Evolutionary conservation across 1,284 basidiomycete species (phyloP), one percentile per base, ranked within the genome.

Genomic region (Paramarasmius palmivorus): DNA sequence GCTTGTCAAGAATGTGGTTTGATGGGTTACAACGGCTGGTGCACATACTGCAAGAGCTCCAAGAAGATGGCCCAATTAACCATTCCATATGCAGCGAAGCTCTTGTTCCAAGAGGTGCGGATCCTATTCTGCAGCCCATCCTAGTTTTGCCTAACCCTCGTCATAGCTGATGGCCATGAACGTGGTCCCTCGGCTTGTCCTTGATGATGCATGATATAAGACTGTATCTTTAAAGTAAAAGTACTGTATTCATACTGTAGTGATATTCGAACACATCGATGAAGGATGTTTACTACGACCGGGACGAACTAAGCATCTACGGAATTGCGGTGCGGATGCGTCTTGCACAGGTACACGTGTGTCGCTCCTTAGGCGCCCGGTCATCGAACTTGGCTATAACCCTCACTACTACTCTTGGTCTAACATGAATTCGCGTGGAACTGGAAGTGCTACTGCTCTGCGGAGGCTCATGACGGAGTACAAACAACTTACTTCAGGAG

Each of bases 81-180:
- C n/a, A 95, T 99, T 54, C 97, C 97, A 1, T 99, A 99, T 67
- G 97, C 96, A 8, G 95, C 95, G 51, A 99, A 99, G 73, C 71
- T 99, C 57, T 77, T 99, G 44, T 95, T 99, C 78, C 95, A 99
- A 71, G 95, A 98, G 82, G 93, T 95, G 61, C 59, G 83, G 68
- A 25, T 35, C 45, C 54, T 26, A 36, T 39, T 39, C 25, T 46
- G 23, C 48, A 42, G 17, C 29, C 34, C 15, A 45, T 47, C 7
- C 41, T 50, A 39, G 50, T 56, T 10, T 55, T 56, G 12, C 53
- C 45, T 53, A 42, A 38, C 49, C 34, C 56, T 48, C 38, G 38
- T 37, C 55, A 23, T 61, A 93, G 92, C 73, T 95, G 64, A 93
- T 95, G 90, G 93, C 92, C 14, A 95, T 95, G 93, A 95, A 95